phyloP scores from a whole-genome alignment of 139 green algal species.

The Volvox africanus region DNA sequence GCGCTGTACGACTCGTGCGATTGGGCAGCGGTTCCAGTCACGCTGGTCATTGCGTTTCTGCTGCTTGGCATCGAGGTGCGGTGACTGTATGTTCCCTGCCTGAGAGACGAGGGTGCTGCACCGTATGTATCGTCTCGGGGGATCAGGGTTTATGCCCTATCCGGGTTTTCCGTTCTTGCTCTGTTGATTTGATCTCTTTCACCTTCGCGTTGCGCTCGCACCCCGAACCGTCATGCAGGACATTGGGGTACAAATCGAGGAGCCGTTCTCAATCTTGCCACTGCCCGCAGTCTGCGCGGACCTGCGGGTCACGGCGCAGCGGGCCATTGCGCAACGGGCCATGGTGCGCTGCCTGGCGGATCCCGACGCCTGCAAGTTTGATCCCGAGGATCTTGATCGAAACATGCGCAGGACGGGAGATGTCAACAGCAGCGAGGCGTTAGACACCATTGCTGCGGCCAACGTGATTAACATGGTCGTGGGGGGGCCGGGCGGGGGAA shows the following conservation, averaged over 20 bases:
- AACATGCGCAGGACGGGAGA: background rate
- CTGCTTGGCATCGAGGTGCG: constrained; percentile 50
- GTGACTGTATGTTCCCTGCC: too few relatives aligned
- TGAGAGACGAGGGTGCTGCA: too few relatives aligned
- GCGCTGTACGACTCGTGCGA: constrained; percentile 64
- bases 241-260: constrained; percentile 71
- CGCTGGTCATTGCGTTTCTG: constrained; percentile 12
- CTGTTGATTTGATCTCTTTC: too few relatives aligned
- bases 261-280: constrained; percentile 68
- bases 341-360: constrained; percentile 42
- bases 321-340: background rate
- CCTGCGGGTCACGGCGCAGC: constrained; percentile 1
- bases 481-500: background rate
- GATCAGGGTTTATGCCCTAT: too few relatives aligned
- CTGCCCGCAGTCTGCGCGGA: constrained; percentile 52
- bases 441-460: background rate
- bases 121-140: too few relatives aligned
- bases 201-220: background rate
- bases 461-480: background rate
- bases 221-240: constrained; percentile 38
- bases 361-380: background rate
- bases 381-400: background rate
- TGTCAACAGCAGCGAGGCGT: background rate
- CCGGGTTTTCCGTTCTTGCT: too few relatives aligned
- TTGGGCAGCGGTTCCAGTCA: constrained; percentile 4